Conservation (phyloP, 2,329 filamentous ascomycete species). For the Nothophoma quercina region DNA sequence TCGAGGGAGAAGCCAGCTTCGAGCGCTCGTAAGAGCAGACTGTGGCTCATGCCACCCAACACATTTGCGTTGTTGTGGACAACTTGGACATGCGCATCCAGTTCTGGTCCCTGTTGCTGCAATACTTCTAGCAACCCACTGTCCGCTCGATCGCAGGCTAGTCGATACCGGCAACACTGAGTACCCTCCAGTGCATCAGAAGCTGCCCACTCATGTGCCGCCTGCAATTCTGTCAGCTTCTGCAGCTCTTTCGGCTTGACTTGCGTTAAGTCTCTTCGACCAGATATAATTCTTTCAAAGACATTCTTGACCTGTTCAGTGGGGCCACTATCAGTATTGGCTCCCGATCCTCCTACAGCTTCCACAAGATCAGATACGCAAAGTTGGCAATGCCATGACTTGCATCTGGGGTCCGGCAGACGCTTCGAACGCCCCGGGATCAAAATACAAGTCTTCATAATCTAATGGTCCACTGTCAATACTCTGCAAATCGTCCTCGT, state of each 20-base stretch:
- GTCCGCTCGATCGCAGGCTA: neutral
- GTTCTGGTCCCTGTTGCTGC: neutral
- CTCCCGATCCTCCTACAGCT: too few relatives aligned
- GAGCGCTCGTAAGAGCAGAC: neutral
- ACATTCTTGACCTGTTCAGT: neutral
- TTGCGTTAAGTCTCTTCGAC: slow-evolving; percentile 12
- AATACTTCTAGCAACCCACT: neutral
- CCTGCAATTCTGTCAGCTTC: slow-evolving; percentile 20
- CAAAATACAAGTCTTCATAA: too few relatives aligned
- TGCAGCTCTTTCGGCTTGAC: slow-evolving; percentile 19
- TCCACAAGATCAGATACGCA: too few relatives aligned
- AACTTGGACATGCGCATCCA: slow-evolving; percentile 8
- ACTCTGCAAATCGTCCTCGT: neutral
- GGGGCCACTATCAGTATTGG: too few relatives aligned
- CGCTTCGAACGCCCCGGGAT: too few relatives aligned
- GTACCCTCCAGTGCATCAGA: neutral
- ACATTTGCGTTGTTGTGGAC: slow-evolving; percentile 1
- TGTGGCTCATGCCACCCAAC: neutral
- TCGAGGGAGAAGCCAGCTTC: neutral
- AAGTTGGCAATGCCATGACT: slow-evolving; percentile 16
- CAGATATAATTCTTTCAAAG: slow-evolving; percentile 13
- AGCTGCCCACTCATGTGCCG: slow-evolving; percentile 23
- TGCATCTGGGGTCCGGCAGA: neutral
- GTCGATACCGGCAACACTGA: neutral
- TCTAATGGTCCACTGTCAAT: too few relatives aligned